These are phyloP conservation scores for Nakataea oryzae DNA, from an alignment of 2,329 filamentous ascomycete genomes.

Conservation along the genomic window DNA sequence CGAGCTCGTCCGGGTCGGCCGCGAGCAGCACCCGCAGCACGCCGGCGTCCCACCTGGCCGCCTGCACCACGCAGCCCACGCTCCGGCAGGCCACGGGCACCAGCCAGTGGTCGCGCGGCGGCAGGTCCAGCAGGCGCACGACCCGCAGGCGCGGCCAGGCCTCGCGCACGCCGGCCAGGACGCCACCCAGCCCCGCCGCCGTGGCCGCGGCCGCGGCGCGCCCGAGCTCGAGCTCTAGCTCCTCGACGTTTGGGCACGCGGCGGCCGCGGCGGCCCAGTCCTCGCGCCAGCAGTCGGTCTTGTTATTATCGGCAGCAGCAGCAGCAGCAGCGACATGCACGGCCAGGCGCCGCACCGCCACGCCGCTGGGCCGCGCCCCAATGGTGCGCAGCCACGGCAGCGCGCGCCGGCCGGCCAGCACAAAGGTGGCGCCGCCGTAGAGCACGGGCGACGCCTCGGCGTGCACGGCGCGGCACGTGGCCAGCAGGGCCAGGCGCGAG, in stretches of 20 bases:
- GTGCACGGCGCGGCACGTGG: not conserved
- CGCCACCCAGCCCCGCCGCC: not conserved
- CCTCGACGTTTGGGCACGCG: not conserved
- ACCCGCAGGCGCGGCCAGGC: not conserved
- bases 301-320: too few relatives aligned
- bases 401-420: not conserved
- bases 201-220: not conserved
- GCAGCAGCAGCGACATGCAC: too few relatives aligned
- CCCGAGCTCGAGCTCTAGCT: not conserved
- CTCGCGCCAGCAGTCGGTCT: not conserved
- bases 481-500: not conserved
- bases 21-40: not conserved
- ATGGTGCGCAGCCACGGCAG: not conserved
- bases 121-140: not conserved
- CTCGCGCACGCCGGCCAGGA: not conserved
- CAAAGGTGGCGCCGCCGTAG: not conserved
- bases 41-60: not conserved
- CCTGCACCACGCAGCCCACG: not conserved
- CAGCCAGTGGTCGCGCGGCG: not conserved
- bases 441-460: not conserved
- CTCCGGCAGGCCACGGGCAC: not conserved
- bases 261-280: not conserved
- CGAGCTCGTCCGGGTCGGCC: not conserved
- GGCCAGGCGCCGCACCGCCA: not conserved
- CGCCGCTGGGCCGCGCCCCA: not conserved